Percentiles rank a stretch among this genome's conserved stretches.
Conservation (phyloP, 306 rosid genomes). For the Prunus mume region DNA sequence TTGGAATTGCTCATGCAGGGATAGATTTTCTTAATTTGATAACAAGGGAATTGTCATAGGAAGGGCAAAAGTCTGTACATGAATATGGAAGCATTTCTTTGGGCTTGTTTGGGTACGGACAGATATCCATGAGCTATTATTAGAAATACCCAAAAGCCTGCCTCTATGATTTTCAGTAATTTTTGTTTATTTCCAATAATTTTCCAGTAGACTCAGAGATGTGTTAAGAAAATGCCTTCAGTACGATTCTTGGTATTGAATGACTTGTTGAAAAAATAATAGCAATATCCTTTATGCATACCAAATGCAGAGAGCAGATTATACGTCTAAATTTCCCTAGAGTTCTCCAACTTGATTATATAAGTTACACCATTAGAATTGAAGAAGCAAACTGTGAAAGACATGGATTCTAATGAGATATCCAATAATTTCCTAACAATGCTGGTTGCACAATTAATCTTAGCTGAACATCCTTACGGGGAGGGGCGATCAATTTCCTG, state of each 20-base stretch:
- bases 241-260: neutral
- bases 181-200: too few species aligned
- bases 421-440: too few species aligned
- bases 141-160: neutral
- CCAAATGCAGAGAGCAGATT: neutral
- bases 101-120: neutral
- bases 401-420: too few species aligned
- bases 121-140: neutral
- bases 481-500: too few species aligned
- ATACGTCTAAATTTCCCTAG: neutral
- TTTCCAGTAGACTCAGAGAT: neutral
- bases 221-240: neutral
- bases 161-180: neutral
- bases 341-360: neutral
- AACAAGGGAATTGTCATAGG: neutral
- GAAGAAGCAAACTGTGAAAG: neutral
- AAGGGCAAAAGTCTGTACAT: neutral
- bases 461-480: neutral
- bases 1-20: too few species aligned
- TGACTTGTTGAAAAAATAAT: neutral
- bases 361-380: neutral
- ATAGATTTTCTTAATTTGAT: neutral
- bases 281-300: neutral
- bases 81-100: neutral
- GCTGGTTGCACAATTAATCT: too few species aligned